Conservation (phyloP, 2,329 filamentous ascomycete genomes). For the Microdochium bolleyi region DNA sequence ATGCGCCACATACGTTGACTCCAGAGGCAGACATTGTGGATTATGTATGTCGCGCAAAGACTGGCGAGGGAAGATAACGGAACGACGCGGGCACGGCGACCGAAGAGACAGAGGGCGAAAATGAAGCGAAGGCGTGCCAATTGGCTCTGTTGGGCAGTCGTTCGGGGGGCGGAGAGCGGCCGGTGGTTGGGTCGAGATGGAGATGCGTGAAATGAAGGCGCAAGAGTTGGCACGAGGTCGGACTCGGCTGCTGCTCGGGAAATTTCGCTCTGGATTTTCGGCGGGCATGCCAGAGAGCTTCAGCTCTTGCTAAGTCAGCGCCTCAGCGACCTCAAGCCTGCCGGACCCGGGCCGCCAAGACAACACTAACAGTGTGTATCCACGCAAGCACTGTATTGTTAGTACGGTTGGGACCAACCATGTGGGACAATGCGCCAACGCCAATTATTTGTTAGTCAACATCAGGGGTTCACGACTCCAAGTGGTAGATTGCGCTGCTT, state of each 20-base stretch:
- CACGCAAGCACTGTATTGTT: not conserved
- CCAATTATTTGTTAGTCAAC: not conserved
- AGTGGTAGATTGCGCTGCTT: not conserved
- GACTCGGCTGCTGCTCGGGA: slow-evolving; percentile 19
- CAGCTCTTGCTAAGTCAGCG: not conserved
- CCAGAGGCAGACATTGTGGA: slow-evolving; percentile 40
- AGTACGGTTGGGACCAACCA: not conserved
- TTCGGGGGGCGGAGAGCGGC: slow-evolving; percentile 27
- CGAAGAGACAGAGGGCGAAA: not conserved
- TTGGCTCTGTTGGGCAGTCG: slow-evolving; percentile 28
- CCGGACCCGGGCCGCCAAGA: not conserved
- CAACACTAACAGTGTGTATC: not conserved
- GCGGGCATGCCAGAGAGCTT: not conserved
- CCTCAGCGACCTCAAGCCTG: not conserved
- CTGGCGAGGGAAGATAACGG: slow-evolving; percentile 17
- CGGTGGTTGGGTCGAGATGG: slow-evolving; percentile 9
- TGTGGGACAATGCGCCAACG: not conserved
- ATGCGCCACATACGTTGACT: slow-evolving; percentile 52
- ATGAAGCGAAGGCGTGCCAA: slow-evolving; percentile 30
- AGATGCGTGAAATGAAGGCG: slow-evolving; percentile 12
- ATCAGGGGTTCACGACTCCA: not conserved
- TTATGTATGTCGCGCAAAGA: slow-evolving; percentile 26
- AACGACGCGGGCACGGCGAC: slow-evolving; percentile 9
- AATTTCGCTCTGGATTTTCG: slow-evolving; percentile 24
- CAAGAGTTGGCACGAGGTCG: slow-evolving; percentile 14